Evolutionary conservation across 345 rosid species (phyloP).

Genomic region (Eucalyptus shirleyi): DNA sequence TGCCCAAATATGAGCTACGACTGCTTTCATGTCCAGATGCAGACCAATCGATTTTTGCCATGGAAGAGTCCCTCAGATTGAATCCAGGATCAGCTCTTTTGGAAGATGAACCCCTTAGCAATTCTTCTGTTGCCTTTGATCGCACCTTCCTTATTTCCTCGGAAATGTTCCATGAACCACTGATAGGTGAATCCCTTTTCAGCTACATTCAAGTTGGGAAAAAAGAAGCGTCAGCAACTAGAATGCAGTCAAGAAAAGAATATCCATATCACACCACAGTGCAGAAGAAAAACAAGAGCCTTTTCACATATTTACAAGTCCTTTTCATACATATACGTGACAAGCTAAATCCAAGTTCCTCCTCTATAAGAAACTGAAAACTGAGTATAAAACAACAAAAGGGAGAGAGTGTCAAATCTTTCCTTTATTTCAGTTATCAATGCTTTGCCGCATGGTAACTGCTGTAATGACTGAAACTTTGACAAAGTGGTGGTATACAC

Average conservation of each 20-base stretch:
- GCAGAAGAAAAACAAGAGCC: background rate
- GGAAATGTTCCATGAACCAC: conserved; percentile 65
- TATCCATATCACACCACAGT: background rate
- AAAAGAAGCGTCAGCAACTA: background rate
- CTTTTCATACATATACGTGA: background rate
- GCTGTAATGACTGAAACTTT: background rate
- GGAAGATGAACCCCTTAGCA: conserved; percentile 41
- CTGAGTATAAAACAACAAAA: background rate
- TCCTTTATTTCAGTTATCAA: background rate
- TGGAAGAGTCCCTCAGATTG: conserved; percentile 30
- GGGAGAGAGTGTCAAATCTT: background rate
- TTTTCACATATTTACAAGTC: background rate
- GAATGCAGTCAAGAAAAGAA: background rate
- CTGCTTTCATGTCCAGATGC: conserved; percentile 18
- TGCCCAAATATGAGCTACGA: conserved; percentile 1
- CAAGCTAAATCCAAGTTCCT: background rate
- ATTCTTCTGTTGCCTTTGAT: conserved; percentile 78
- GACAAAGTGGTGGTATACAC: background rate
- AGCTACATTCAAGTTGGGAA: conserved; percentile 16
- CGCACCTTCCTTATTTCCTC: conserved; percentile 89
- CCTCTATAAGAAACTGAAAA: background rate
- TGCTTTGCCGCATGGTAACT: background rate
- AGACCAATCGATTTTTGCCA: conserved; percentile 36
- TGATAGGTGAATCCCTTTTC: conserved; percentile 32
- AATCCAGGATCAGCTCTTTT: conserved; percentile 27